Evolutionary conservation across 169 alveolate genomes (phyloP), one percentile per base, ranked within the genome.

Genomic region (Cryptosporidium andersoni): DNA sequence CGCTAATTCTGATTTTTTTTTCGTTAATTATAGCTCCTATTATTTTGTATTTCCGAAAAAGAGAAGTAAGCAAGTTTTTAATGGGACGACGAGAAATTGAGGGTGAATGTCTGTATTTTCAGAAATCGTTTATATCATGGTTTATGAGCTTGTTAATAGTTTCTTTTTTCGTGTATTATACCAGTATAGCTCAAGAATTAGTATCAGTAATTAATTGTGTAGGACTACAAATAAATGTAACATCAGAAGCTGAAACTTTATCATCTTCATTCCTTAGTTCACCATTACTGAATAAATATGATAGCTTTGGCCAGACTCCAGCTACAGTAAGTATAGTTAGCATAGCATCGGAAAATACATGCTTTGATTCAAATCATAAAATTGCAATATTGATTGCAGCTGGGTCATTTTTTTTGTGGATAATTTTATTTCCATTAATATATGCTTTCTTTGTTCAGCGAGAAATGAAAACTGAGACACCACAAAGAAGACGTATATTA

Each of bases 91-190:
- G 48, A 37, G 85, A 74, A 74, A 74, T 74, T 66, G 85, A 74
- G 48, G 85, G 85, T n/a, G 85, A 74, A 45, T 74, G 85, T 8
- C 9, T 74, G 3, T 64, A 74, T 55, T 74, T 74, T 58, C 85
- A 74, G 16, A 74, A 58, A 14, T 74, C 85, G 36, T 74, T 16
- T 48, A 58, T 74, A 43, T 42, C 74, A 45, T 74, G 85, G 85
- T 58, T 74, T 47, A 58, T 74, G 64, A 74, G 85, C 14, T 8
- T 74, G 34, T 74, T 74, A 14, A 58, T 74, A 9, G 85, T 74
- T 12, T 56, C 85, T 4, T 58, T 36, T 47, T 74, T 74, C 37
- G 40, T 58, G 3, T 74, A 74, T 55, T 74, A 16, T 39, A 45
- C 85, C 45, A 45, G 12, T 4, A 74, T 25, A n/a, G 4, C 60